Evolutionary conservation across 2,329 filamentous ascomycete genomes (phyloP), one percentile per base, ranked within the genome.

Genomic region (Exophiala sideris): DNA sequence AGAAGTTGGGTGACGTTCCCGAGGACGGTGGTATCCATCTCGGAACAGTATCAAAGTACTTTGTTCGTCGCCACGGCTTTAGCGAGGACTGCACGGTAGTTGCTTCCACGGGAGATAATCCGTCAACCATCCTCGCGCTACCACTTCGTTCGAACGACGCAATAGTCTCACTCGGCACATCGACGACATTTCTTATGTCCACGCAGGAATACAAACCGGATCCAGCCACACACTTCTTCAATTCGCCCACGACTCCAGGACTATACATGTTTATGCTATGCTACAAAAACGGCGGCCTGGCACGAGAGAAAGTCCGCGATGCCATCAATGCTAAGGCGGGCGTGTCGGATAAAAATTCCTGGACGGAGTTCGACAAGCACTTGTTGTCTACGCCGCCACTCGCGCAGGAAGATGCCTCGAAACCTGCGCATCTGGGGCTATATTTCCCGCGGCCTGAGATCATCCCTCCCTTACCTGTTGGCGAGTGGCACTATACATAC

Each of bases 261-360:
- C 82, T 96, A 56, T 96, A 95, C 80, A 97, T 99, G 94, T 97
- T 99, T 74, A 99, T 99, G 94, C 84, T 99, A 34, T 99, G 94
- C 79, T 99, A 97, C 79, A 97, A 97, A 75, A 99, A 99, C 73
- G 94, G 94, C 63, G 91, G 91, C 2, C 83, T 97, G 1, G 92
- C 94, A 1, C 87, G 94, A 41, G 94, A 99, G 70, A 85, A 88
- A 65, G 83, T 97, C 58, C 87, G 94, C 50, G 90, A 99, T 67
- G 79, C 82, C 0, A 82, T 97, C 48, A 87, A 90, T 58, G 64
- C 72, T 51, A 67, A 69, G 38, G 70, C 74, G 18, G 72, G 73
- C 21, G 70, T 76, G 8, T 62, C 71, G 3, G 78, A 67, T n/a
- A 53, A 67, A 8, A 71, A 86, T 52, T 76, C 78, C 9, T 99